These are phyloP conservation scores for Terfezia claveryi DNA, from an alignment of 495 filamentous ascomycete genomes.

Conservation along the genomic window DNA sequence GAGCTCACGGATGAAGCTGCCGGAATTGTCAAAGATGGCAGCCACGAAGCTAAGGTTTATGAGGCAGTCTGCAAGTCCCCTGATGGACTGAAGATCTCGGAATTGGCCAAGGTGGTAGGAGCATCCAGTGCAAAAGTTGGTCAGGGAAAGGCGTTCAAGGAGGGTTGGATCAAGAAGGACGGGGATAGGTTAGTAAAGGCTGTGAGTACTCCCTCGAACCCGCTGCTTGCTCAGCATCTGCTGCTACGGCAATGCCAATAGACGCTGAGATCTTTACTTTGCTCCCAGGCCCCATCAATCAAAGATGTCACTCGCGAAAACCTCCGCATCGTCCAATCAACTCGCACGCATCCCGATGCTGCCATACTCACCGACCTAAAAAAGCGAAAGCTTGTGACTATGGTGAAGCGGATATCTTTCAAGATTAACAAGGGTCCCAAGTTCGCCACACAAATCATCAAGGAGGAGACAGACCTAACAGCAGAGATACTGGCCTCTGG, in stretches of 20 bases:
- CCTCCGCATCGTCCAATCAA: conserved; percentile 45
- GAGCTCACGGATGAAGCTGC: conserved; percentile 58
- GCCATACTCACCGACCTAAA: conserved; percentile 60
- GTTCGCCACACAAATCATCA: conserved; percentile 61
- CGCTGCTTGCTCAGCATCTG: no score
- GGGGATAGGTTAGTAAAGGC: conserved; percentile 32
- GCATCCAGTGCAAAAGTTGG: conserved; percentile 73
- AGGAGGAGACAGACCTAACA: conserved; percentile 89
- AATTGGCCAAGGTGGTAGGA: conserved; percentile 49
- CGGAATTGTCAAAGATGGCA: conserved; percentile 59
- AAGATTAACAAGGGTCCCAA: conserved; percentile 65
- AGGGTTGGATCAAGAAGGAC: conserved; percentile 86
- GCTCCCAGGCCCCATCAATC: conserved; percentile 37
- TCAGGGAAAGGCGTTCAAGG: conserved; percentile 90
- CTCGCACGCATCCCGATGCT: conserved; percentile 40
- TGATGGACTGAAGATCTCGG: conserved; percentile 57
- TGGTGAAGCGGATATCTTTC: conserved; percentile 71
- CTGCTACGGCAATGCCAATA: conserved; percentile 4
- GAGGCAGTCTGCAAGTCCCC: conserved; percentile 56
- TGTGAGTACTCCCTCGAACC: conserved; percentile 1
- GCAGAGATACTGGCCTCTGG: conserved; percentile 72
- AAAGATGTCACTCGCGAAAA: conserved; percentile 56
- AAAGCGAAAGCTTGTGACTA: conserved; percentile 64
- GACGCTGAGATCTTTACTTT: background rate
- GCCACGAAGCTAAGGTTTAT: conserved; percentile 89